Evolutionary conservation across 2,329 filamentous ascomycete species (phyloP).

Genomic region (Cladosporium sp.): DNA sequence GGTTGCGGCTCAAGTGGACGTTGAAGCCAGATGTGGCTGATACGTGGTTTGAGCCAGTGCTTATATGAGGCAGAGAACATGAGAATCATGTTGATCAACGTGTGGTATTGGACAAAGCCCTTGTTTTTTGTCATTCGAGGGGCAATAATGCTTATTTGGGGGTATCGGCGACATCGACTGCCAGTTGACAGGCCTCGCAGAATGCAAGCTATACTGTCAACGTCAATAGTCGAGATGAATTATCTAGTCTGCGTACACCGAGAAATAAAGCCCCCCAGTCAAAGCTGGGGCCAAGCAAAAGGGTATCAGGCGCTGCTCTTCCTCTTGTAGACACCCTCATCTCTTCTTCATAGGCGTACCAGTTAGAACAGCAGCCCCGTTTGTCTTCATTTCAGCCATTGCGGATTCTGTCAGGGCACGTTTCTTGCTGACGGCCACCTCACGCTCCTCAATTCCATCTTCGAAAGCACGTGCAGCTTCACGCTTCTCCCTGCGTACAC

Average conservation of each 20-base stretch:
- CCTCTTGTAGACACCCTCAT: not conserved
- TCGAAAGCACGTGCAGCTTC: slow-evolving; percentile 52
- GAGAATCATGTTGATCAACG: too few relatives aligned
- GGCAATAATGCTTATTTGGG: too few relatives aligned
- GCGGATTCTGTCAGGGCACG: slow-evolving; percentile 39
- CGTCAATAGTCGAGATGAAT: not conserved
- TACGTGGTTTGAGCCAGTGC: too few relatives aligned
- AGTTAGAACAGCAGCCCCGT: slow-evolving; percentile 51
- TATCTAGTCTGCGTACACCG: not conserved
- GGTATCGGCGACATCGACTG: too few relatives aligned
- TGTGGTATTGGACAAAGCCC: too few relatives aligned
- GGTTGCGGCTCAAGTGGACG: too few relatives aligned
- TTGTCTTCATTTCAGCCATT: slow-evolving; percentile 47
- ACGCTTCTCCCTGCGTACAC: slow-evolving; percentile 51
- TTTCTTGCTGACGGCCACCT: slow-evolving; percentile 48
- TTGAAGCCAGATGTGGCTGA: too few relatives aligned
- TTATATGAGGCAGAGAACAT: too few relatives aligned
- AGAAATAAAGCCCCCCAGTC: not conserved
- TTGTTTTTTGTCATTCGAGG: too few relatives aligned
- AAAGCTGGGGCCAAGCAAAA: slow-evolving; percentile 3
- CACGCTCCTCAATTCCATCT: slow-evolving; percentile 50
- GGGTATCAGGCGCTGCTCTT: not conserved
- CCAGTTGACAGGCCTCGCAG: too few relatives aligned
- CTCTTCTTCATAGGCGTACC: slow-evolving; percentile 37
- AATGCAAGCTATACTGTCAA: too few relatives aligned